These are phyloP conservation scores for Nicotiana knightiana DNA, from an alignment of 257 asterid species.

Conservation along the genomic window DNA sequence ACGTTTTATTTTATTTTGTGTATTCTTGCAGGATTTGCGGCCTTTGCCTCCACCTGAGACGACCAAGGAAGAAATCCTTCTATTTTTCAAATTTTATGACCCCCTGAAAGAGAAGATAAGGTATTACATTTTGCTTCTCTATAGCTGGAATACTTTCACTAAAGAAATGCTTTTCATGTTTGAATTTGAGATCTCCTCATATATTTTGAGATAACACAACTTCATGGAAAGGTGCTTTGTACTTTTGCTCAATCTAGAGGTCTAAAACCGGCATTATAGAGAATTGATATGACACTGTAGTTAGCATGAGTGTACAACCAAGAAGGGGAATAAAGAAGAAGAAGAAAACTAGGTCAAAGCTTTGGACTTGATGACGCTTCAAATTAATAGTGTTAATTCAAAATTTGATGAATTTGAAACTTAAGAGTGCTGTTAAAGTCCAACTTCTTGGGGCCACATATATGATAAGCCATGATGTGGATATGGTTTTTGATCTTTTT, in stretches of 20 bases:
- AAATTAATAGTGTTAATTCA: background rate
- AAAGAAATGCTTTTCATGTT: background rate
- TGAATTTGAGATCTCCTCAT: background rate
- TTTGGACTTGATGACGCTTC: background rate
- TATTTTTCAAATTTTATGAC: conserved; percentile 64
- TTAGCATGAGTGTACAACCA: background rate
- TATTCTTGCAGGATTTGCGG: conserved; percentile 37
- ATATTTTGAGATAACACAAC: no score
- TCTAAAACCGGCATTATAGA: background rate
- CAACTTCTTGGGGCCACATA: background rate
- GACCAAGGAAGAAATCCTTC: conserved; percentile 58
- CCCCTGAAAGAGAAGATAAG: conserved; percentile 61
- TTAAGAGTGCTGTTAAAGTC: background rate
- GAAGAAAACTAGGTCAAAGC: background rate
- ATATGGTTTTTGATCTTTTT: background rate
- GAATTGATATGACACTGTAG: background rate
- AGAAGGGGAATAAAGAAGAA: background rate
- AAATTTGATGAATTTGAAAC: background rate
- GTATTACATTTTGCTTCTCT: conserved; percentile 18
- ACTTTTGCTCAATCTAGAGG: background rate
- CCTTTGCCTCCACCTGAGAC: conserved; percentile 55
- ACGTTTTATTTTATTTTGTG: background rate
- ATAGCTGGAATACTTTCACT: conserved; percentile 8
- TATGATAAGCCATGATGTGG: background rate
- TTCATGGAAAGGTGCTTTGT: background rate